Percentiles rank a stretch among this genome's conserved stretches.
Evolutionary conservation across 805 yeast species (phyloP).

Genomic region (Starmerella riodocensis): DNA sequence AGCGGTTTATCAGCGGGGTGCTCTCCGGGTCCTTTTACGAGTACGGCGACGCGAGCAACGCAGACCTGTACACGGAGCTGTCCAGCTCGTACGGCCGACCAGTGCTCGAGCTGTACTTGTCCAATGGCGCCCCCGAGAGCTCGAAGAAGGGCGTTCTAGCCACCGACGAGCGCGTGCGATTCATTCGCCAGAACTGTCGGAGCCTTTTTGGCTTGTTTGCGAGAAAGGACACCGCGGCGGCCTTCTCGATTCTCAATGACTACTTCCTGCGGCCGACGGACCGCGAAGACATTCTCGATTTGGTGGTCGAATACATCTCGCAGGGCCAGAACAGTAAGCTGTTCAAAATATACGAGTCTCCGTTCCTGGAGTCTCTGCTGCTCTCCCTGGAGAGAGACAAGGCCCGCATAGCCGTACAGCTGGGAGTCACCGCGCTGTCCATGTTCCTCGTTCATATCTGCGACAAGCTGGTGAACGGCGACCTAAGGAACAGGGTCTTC

Average conservation of each 20-base stretch:
- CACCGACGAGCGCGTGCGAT: constrained; percentile 38
- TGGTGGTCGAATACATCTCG: constrained; percentile 26
- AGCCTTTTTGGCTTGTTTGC: constrained; percentile 34
- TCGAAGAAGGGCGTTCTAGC: background rate
- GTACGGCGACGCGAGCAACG: constrained; percentile 14
- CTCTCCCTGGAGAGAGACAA: constrained; percentile 29
- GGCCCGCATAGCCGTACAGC: constrained; percentile 31
- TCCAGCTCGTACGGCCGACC: constrained; percentile 18
- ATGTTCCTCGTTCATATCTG: constrained; percentile 38
- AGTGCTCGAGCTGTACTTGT: constrained; percentile 22
- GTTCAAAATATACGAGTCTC: constrained; percentile 18
- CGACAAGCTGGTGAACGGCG: constrained; percentile 22
- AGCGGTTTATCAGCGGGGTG: constrained; percentile 25
- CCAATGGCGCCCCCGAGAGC: constrained; percentile 8
- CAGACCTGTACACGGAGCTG: constrained; percentile 17
- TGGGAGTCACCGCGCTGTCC: constrained; percentile 29
- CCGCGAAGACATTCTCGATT: constrained; percentile 31
- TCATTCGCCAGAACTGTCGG: constrained; percentile 35
- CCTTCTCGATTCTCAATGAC: constrained; percentile 30
- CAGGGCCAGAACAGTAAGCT: constrained; percentile 20
- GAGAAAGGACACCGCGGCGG: constrained; percentile 27
- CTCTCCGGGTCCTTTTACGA: constrained; percentile 21
- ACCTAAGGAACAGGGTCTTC: constrained; percentile 30
- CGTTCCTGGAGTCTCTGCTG: constrained; percentile 20
- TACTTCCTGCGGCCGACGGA: constrained; percentile 27